Conservation (phyloP, 1,284 basidiomycete genomes). For the Fistulinella staudtii region DNA sequence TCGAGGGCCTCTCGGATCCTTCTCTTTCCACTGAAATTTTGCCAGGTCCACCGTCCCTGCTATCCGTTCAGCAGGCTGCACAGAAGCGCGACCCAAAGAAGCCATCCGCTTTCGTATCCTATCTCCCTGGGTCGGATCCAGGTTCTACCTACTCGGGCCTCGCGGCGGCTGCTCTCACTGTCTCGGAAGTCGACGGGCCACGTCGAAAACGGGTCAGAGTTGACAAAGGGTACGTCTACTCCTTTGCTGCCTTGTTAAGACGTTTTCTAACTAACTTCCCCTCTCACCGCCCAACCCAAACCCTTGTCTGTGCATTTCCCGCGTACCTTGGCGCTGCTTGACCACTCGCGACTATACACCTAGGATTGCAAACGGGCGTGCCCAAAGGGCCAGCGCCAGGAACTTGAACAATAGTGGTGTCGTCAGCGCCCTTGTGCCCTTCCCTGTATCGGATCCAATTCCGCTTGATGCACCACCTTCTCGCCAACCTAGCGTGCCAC, state of each 20-base stretch:
- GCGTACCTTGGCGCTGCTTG: slow-evolving; percentile 11
- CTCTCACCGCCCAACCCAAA: no score
- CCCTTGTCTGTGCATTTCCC: slow-evolving; percentile 27
- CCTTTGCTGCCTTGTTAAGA: slow-evolving; percentile 16
- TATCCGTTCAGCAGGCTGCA: slow-evolving; percentile 59
- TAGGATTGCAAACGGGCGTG: slow-evolving; percentile 58
- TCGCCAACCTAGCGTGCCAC: slow-evolving; percentile 38
- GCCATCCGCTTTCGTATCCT: slow-evolving; percentile 59
- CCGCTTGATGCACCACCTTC: slow-evolving; percentile 30
- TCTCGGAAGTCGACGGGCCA: slow-evolving; percentile 56
- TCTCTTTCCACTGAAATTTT: slow-evolving; percentile 78
- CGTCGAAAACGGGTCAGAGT: slow-evolving; percentile 67
- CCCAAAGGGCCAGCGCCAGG: slow-evolving; percentile 72
- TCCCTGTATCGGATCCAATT: slow-evolving; percentile 39
- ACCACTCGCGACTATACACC: slow-evolving; percentile 11
- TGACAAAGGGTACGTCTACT: slow-evolving; percentile 62
- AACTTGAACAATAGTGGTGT: slow-evolving; percentile 47
- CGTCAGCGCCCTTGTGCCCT: slow-evolving; percentile 25
- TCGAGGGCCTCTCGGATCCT: slow-evolving; percentile 63
- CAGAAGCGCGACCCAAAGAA: slow-evolving; percentile 75
- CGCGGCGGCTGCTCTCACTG: slow-evolving; percentile 56
- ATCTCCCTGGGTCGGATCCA: slow-evolving; percentile 75
- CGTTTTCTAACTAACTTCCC: slow-evolving; percentile 17
- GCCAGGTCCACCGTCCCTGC: slow-evolving; percentile 71
- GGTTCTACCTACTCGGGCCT: slow-evolving; percentile 77